Evolutionary conservation across 2,329 filamentous ascomycete species (phyloP), one percentile per base, ranked within the genome.

Genomic region (Pezicula carpinea): DNA sequence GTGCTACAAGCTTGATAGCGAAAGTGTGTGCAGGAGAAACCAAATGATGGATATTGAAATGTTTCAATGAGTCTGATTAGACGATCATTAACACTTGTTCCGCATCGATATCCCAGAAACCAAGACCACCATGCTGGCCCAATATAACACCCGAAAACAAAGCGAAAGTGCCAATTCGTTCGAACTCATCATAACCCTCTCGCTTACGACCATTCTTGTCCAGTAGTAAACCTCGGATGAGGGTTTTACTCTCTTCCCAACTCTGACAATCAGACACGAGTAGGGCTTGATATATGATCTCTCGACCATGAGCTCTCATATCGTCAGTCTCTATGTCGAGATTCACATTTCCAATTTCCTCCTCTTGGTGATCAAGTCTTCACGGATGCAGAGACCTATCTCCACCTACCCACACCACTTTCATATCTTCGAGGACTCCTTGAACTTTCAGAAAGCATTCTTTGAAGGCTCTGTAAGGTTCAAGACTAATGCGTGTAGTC

Each of bases 381-480:
- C 22, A 22, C 5, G 8, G 18, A 22, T 13, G 14, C 8, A 7
- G 38, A 22, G 38, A 13, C n/a, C 22, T 8, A n/a, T n/a, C 38
- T 19, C 22, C 19, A 40, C 11, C n/a, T 13, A 40, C 22, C 38
- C 13, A 22, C 21, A 40, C 21, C 22, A 40, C 22, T 40, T 40
- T 23, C 15, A 40, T n/a, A 11, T 22, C 11, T 40, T 11, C 19
- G 8, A 40, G 21, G 18, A 40, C 38, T 8, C 38, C 38, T 19
- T 22, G 38, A 43, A 53, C 33, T 34, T 51, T 49, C 7, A 53
- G 18, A 32, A 44, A 26, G 11, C 51, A 51, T 35, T 39, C 42
- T 6, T 38, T 43, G 7, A 54, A 46, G 43, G 44, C 48, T 2
- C 53, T 52, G 21, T 44, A 54, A 15, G 39, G 50, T 43, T 54